Base-by-base conservation (phyloP, 495 filamentous ascomycete species). In the Choiromyces venosus region DNA sequence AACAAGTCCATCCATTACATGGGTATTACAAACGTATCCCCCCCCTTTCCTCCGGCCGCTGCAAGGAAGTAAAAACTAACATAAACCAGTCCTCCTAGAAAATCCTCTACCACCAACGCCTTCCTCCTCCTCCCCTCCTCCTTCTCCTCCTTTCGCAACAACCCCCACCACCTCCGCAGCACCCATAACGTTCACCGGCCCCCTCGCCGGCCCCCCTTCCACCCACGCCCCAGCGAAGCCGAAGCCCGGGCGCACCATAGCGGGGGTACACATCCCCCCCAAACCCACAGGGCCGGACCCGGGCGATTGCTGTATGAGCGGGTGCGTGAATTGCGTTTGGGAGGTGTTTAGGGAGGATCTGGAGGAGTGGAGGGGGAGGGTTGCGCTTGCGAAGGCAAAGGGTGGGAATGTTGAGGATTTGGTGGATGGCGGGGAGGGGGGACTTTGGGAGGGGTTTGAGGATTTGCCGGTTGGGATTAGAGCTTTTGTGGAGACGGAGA, bases 281-380 rank as follows among this genome's bases (percentile, higher is more conserved):
- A 86, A 87, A 19, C 95, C 95, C 10, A 9, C n/a, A n/a, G n/a
- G n/a, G n/a, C 87, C 89, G 69, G 95, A 99, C 82, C 95, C 95
- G 19, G 95, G 97, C 82, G 97, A 98, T 83, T 99, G 95, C 87
- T 99, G 95, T 84, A 99, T 98, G 95, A 93, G 90, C 78, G 95
- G 95, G 37, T 99, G 95, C 82, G 94, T 97, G 38, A 94, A 98
- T 81, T 99, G 95, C 82, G 94, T 97, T 16, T 99, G 94, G 94
- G 75, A 77, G 65, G 72, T 77, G 76, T 77, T 77, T 38, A 67
- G 71, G 25, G 72, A 81, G 46, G 74, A 77, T 65, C 61, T 78
- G 1, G 76, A 78, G 37, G 78, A 69, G 83, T 40, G 83, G 76
- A 74, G 42, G 38, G 73, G 56, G 42, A 83, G 81, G 7, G 76